Evolutionary conservation across 2,329 filamentous ascomycete genomes (phyloP), one percentile per base, ranked within the genome.

Genomic region (Cercospora zeae-maydis): DNA sequence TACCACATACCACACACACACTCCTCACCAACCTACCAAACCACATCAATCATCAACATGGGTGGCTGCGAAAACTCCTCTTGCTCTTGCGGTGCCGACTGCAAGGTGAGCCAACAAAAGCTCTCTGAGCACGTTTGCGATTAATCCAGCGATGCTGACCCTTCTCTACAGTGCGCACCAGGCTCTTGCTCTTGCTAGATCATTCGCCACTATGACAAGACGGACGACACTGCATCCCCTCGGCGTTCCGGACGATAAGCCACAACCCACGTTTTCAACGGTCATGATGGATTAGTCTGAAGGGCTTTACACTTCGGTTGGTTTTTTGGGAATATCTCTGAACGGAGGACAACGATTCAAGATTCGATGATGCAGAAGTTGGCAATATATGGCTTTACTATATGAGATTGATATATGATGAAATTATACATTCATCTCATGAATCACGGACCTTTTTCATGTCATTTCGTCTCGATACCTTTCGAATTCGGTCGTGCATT

Each of bases 51-150:
- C 58, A 62, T 63, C 69, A 72, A 61, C 58, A 74, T 74, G 72
- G 70, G 69, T 62, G 72, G 72, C 71, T 74, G 72, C 64, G 72
- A 72, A 49, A 74, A 73, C 68, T 61, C 71, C 49, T 66, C 65
- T 52, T 73, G 72, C 72, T 67, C 71, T 30, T 74, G 72, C 71
- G 61, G 67, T 63, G 67, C 65, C 62, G 72, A 70, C 72, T 58
- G 63, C 57, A 59, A 59, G 57, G 57, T 59, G 33, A 51, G 57
- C 19, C 53, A 5, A 37, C 21, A 52, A n/a, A 14, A 10, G 4
- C 16, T 10, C 7, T n/a, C n/a, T 49, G 31, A 49, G 16, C 51
- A 58, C 13, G 16, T 19, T 31, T 45, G 19, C 24, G 24, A 27
- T 27, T 27, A 6, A 27, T 27, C n/a, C 27, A 16, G 16, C 24